These are phyloP conservation scores for Penicillium cinerascens DNA, from an alignment of 495 filamentous ascomycete genomes.

Conservation along the genomic window DNA sequence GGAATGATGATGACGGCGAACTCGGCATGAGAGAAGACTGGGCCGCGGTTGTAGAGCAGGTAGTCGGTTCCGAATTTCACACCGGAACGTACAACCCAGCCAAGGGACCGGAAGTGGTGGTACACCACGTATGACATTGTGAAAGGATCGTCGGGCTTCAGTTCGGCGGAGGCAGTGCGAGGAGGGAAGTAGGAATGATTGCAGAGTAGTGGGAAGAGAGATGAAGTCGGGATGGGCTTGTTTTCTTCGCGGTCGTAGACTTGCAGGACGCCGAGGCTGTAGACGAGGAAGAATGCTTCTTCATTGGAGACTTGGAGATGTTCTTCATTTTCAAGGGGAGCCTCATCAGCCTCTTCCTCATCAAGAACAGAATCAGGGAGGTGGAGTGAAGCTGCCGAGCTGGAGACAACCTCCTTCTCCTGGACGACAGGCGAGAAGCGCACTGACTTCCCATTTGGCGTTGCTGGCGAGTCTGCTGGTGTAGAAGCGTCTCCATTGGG, in stretches of 20 bases:
- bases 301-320: constrained; percentile 87
- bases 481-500: constrained; percentile 13
- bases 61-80: constrained; percentile 95
- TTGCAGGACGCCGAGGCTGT: constrained; percentile 71
- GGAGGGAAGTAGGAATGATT: constrained; percentile 67
- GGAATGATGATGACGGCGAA: constrained; percentile 84
- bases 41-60: constrained; percentile 90
- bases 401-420: constrained; percentile 50
- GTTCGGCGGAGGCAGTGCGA: constrained; percentile 23
- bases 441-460: constrained; percentile 54
- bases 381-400: constrained; percentile 37
- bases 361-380: constrained; percentile 6
- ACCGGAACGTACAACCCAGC: constrained; percentile 92
- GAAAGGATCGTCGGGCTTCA: constrained; percentile 75
- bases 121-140: constrained; percentile 83
- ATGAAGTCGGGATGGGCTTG: constrained; percentile 29
- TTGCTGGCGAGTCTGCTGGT: constrained; percentile 2
- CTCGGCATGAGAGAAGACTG: constrained; percentile 90
- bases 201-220: constrained; percentile 63
- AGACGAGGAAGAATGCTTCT: constrained; percentile 89
- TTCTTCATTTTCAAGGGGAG: constrained; percentile 67
- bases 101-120: constrained; percentile 93
- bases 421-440: constrained; percentile 61
- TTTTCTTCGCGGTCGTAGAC: constrained; percentile 57
- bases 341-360: constrained; percentile 29